These are phyloP conservation scores for Delonix regia DNA, from an alignment of 306 rosid species.

Conservation along the genomic window DNA sequence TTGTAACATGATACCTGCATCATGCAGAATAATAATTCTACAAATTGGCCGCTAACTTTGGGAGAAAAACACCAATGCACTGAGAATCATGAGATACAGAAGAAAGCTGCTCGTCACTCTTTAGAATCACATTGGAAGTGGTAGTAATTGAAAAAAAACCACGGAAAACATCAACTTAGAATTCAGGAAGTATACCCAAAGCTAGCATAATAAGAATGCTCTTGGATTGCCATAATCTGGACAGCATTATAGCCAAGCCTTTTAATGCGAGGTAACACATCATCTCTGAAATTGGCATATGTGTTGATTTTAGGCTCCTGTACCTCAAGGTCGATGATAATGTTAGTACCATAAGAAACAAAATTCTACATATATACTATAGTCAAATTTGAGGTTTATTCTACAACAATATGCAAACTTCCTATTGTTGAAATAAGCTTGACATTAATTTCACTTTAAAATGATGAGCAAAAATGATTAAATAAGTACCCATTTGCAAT, in stretches of 20 bases:
- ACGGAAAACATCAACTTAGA: conserved; percentile 23
- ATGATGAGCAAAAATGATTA: background rate
- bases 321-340: conserved; percentile 1
- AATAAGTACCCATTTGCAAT: background rate
- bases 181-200: conserved; percentile 72
- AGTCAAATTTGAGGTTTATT: background rate
- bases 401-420: background rate
- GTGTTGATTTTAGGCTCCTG: conserved; percentile 91
- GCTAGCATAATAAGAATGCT: conserved; percentile 98
- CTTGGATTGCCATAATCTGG: conserved; percentile 99
- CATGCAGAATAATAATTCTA: conserved; percentile 22
- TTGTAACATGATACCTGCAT: conserved; percentile 93
- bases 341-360: background rate
- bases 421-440: background rate
- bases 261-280: conserved; percentile 65
- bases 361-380: background rate
- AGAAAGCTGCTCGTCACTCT: conserved; percentile 10
- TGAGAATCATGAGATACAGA: conserved; percentile 31
- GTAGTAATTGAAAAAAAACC: background rate
- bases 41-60: background rate
- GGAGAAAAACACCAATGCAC: conserved; percentile 25
- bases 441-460: background rate
- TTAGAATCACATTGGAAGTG: conserved; percentile 22
- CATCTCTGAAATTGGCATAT: conserved; percentile 85
- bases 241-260: conserved; percentile 97